Evolutionary conservation across 441 rosid species (phyloP).

Genomic region (Eruca vesicaria): DNA sequence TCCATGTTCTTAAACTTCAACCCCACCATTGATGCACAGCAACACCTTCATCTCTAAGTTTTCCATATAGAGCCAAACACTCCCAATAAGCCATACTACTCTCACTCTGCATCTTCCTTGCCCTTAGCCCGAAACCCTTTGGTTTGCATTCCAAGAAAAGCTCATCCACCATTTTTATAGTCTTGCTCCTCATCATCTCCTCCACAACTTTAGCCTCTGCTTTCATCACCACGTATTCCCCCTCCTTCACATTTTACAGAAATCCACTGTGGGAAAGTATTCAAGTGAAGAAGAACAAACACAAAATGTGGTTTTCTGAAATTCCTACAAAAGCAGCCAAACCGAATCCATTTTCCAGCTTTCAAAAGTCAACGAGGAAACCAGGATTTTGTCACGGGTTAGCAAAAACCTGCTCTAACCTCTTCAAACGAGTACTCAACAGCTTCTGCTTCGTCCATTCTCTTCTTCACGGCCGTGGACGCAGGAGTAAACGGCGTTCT

Average conservation of each 20-base stretch:
- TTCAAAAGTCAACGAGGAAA: no score
- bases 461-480: constrained; percentile 12
- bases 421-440: constrained; percentile 73
- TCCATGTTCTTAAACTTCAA: constrained; percentile 36
- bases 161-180: constrained; percentile 69
- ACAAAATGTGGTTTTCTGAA: background rate
- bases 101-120: constrained; percentile 29
- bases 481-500: constrained; percentile 58
- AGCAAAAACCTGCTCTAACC: constrained; percentile 52
- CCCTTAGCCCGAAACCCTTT: constrained; percentile 31
- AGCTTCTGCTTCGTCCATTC: background rate
- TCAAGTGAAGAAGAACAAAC: background rate
- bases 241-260: constrained; percentile 33
- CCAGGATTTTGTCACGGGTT: no score
- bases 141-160: constrained; percentile 84
- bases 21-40: constrained; percentile 95
- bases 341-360: background rate
- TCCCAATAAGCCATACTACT: constrained; percentile 71
- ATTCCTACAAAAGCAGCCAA: background rate
- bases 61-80: constrained; percentile 73
- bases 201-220: constrained; percentile 69
- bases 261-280: background rate
- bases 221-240: constrained; percentile 74
- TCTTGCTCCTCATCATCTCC: constrained; percentile 59
- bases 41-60: constrained; percentile 67